Base-by-base conservation (phyloP, 2,329 filamentous ascomycete species). In the Ascochyta pisi region DNA sequence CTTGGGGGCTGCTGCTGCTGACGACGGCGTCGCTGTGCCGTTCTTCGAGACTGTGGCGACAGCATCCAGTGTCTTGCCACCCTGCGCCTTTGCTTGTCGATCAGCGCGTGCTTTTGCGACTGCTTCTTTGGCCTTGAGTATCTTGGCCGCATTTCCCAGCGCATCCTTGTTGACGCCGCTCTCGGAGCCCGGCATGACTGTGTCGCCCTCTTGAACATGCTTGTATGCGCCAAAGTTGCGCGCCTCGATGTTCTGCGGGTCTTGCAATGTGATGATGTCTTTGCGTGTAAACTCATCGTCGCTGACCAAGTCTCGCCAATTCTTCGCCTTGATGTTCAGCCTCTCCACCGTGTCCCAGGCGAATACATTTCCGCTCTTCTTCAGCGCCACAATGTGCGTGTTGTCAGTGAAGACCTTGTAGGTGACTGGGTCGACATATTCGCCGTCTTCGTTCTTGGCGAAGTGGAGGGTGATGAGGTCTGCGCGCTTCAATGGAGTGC, bases 391-490 rank as follows among this genome's bases (percentile, higher is more conserved):
- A 55, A 99, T 91, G 76, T 98, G 95, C 4, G 95, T 98, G 76
- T 98, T 98, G 75, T 99, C 92, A 42, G 95, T 99, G 70, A 99
- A 92, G 38, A 96, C 90, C 76, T 99, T 99, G 82, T 91, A 98
- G 0, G 93, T 97, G 42, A 99, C 94, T 0, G 95, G 96, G 69
- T 99, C 95, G 61, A 98, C 91, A 69, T 95, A 90, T 67, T 98
- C 95, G 49, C 86, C 90, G 58, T 93, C 89, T 49, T 93, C 90
- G 75, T 98, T 99, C 74, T 94, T 93, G 57, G 91, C 85, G 76
- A 98, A 96, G 73, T 93, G 89, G 62, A 99, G 85, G 70, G 92
- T 92, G 72, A 98, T 92, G 45, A 99, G 82, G 66, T 98, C 94
- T 53, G 88, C 86, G 65, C 87, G 87, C 62, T 89, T 88, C 43